Base-by-base conservation (phyloP, 805 yeast genomes). In the Kuraishia ogatae region DNA sequence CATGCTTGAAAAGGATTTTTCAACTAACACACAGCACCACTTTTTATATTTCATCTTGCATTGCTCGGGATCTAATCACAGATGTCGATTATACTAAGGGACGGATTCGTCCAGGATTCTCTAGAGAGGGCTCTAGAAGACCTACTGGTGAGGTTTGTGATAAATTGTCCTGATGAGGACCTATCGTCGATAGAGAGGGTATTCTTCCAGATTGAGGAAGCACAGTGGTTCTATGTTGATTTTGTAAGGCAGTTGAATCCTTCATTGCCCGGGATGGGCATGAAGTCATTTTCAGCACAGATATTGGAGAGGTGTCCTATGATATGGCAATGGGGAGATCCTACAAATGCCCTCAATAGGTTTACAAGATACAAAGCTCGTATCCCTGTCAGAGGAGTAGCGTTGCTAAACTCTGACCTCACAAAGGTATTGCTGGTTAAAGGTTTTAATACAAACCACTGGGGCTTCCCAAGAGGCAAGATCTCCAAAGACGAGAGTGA, bases 381-480 rank as follows among this genome's bases (percentile, higher is more conserved):
- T 1, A 93, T 94, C 56, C 99, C 99, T 0, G 99, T 94, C 1
- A 78, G 99, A 63, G 99, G 99, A 35, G 94, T 93, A 50, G 97
- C 97, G 8, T 74, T 96, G 54, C 78, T 94, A 63, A 91, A 89
- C 65, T 74, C 79, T 54, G 79, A 78, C 39, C 67, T 90, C 73
- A 80, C 83, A 55, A 89, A 88, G 64, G 74, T 89, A 11, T 66
- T 96, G 28, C 71, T 94, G 59, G 96, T 94, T 4, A 84, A 89
- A 65, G 97, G 97, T 2, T 83, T 84, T 52, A 96, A 89, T 59
- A 80, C 91, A 13, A 71, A 73, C 35, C 71, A 87, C 1, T 94
- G 98, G 98, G 87, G 97, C 7, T 94, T 94, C 64, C 99, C 99
- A 5, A 77, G 97, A 67, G 99, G 99, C 5, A 94, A 94, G 70